A percentile compares a stretch with the other conserved stretches of the same genome.
These are phyloP conservation scores for Corchorus capsularis DNA, from an alignment of 345 rosid genomes.

Conservation along the genomic window DNA sequence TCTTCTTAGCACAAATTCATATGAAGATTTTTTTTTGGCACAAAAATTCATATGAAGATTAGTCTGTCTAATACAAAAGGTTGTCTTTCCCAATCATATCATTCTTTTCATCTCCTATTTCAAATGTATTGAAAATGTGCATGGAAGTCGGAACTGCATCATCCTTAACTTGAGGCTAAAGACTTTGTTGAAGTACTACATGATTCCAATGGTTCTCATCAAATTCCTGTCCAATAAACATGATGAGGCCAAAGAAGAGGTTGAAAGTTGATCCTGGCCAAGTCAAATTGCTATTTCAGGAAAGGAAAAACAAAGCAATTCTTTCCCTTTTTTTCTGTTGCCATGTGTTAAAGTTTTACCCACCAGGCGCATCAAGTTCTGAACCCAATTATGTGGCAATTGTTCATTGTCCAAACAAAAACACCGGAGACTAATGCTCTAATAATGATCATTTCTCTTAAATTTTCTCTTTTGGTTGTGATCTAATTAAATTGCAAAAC, in stretches of 20 bases:
- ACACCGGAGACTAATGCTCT: conserved; percentile 34
- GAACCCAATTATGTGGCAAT: not conserved
- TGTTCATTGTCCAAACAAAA: conserved; percentile 35
- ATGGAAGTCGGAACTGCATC: no score
- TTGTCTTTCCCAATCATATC: no score
- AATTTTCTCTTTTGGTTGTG: not conserved
- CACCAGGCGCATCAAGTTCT: conserved; percentile 12
- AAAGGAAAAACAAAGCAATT: conserved; percentile 11
- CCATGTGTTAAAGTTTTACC: conserved; percentile 27
- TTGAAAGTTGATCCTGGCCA: conserved; percentile 3
- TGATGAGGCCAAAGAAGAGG: conserved; percentile 4
- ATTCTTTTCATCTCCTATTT: no score
- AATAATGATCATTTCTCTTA: conserved; percentile 15
- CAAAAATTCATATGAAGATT: no score
- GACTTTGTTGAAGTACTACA: no score
- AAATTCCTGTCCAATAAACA: conserved; percentile 15
- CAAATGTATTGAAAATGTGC: no score
- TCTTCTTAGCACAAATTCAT: no score
- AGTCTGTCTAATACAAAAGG: no score
- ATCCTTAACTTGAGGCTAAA: no score
- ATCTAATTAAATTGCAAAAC: not conserved
- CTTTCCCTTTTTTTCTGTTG: not conserved
- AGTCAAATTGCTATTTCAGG: conserved; percentile 31
- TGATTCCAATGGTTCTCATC: no score
- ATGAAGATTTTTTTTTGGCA: no score